phyloP scores from a whole-genome alignment of 2,329 filamentous ascomycete genomes.

The Pyrenophora seminiperda region DNA sequence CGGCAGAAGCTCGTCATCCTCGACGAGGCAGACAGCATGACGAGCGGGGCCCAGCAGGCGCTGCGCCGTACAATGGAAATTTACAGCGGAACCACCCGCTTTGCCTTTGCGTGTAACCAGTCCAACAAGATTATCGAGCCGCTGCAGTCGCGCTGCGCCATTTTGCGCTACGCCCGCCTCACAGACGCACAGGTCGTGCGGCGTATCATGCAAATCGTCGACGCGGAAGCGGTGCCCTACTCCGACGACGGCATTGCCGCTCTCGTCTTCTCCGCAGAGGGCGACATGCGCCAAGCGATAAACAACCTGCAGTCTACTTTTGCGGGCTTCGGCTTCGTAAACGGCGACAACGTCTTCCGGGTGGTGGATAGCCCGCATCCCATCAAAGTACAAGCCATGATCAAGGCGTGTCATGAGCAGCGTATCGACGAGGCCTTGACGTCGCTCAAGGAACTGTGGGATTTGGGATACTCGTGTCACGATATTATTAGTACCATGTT shows the following conservation, averaged over 20 bases:
- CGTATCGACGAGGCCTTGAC: slow-evolving; percentile 88
- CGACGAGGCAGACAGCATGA: slow-evolving; percentile 97
- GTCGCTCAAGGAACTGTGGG: slow-evolving; percentile 87
- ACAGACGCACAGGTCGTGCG: slow-evolving; percentile 93
- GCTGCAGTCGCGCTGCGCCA: slow-evolving; percentile 95
- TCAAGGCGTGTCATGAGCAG: slow-evolving; percentile 93
- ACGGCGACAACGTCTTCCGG: slow-evolving; percentile 95
- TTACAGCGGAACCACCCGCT: slow-evolving; percentile 93
- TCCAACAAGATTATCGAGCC: slow-evolving; percentile 99
- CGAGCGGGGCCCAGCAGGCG: slow-evolving; percentile 92
- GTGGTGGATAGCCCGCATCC: slow-evolving; percentile 97
- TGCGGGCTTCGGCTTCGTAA: slow-evolving; percentile 96
- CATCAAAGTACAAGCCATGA: slow-evolving; percentile 97
- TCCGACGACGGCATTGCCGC: slow-evolving; percentile 93
- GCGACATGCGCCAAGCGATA: slow-evolving; percentile 98
- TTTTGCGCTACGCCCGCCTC: slow-evolving; percentile 88
- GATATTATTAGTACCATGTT: slow-evolving; percentile 99
- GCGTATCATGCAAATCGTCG: slow-evolving; percentile 86
- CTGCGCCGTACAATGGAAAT: slow-evolving; percentile 98
- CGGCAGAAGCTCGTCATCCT: slow-evolving; percentile 96
- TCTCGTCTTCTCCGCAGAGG: slow-evolving; percentile 95
- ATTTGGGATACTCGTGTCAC: slow-evolving; percentile 94
- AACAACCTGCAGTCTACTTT: slow-evolving; percentile 95
- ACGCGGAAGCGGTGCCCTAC: slow-evolving; percentile 87
- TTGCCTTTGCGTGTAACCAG: slow-evolving; percentile 98